Evolutionary conservation across 768 basidiomycete genomes (phyloP).

Genomic region (Daedaleopsis sinensis): DNA sequence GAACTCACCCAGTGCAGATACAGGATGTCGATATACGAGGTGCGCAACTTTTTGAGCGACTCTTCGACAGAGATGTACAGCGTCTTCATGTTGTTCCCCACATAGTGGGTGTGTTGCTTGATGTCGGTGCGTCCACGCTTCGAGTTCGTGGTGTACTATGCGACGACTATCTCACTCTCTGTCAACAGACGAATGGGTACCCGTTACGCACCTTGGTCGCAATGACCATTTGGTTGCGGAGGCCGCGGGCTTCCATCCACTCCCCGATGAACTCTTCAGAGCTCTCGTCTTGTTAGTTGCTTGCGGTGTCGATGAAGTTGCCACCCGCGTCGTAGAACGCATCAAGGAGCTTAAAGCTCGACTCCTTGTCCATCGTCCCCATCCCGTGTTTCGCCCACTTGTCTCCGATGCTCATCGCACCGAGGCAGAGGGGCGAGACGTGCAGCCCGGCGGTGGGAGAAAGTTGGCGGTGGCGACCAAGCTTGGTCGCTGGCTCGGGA

Average conservation of each 20-base stretch:
- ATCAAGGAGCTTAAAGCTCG: too few species aligned
- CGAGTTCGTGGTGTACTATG: slow-evolving; percentile 29
- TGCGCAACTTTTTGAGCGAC: slow-evolving; percentile 45
- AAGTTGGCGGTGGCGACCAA: slow-evolving; percentile 42
- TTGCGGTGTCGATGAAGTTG: too few species aligned
- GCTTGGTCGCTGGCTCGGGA: slow-evolving; percentile 25
- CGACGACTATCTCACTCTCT: background rate
- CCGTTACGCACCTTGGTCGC: slow-evolving; percentile 42
- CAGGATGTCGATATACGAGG: slow-evolving; percentile 48
- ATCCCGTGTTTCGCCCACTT: slow-evolving; percentile 39
- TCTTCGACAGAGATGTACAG: slow-evolving; percentile 37
- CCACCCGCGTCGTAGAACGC: too few species aligned
- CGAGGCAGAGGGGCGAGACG: too few species aligned
- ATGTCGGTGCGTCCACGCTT: slow-evolving; percentile 23
- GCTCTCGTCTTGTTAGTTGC: too few species aligned
- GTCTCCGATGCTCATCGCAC: slow-evolving; percentile 52
- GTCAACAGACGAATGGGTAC: background rate
- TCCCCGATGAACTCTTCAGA: too few species aligned
- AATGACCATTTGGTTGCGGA: too few species aligned
- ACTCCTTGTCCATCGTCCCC: too few species aligned
- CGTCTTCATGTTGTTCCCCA: slow-evolving; percentile 44
- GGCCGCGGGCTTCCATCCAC: too few species aligned
- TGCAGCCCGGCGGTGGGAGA: slow-evolving; percentile 46
- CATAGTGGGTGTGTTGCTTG: slow-evolving; percentile 28
- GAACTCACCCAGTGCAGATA: slow-evolving; percentile 41